phyloP scores from a whole-genome alignment of 345 rosid genomes.

The thale cress (Arabidopsis thaliana) region TAIR10.1 NC_003070.9:18230001-18230500 shows the following conservation, averaged over 20 bases:
- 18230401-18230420: neutral
- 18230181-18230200: slow-evolving; percentile 51
- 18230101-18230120: slow-evolving; percentile 37
- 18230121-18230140: slow-evolving; percentile 46
- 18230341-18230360: neutral
- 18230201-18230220: slow-evolving; percentile 33
- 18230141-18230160: slow-evolving; percentile 30
- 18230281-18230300: slow-evolving; percentile 29
- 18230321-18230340: slow-evolving; percentile 30
- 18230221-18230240: slow-evolving; percentile 45
- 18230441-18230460: neutral
- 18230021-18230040: slow-evolving; percentile 40
- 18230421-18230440: neutral
- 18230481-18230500: slow-evolving; percentile 37
- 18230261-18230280: slow-evolving; percentile 24
- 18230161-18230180: slow-evolving; percentile 19
- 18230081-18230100: slow-evolving; percentile 37
- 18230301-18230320: neutral
- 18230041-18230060: slow-evolving; percentile 34
- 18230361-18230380: slow-evolving; percentile 26
- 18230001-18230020: slow-evolving; percentile 24
- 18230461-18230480: neutral
- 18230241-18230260: slow-evolving; percentile 32
- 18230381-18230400: slow-evolving; percentile 8
- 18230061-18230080: slow-evolving; percentile 37